phyloP scores from a whole-genome alignment of 2,329 filamentous ascomycete genomes.

The Xylaria sp. region DNA sequence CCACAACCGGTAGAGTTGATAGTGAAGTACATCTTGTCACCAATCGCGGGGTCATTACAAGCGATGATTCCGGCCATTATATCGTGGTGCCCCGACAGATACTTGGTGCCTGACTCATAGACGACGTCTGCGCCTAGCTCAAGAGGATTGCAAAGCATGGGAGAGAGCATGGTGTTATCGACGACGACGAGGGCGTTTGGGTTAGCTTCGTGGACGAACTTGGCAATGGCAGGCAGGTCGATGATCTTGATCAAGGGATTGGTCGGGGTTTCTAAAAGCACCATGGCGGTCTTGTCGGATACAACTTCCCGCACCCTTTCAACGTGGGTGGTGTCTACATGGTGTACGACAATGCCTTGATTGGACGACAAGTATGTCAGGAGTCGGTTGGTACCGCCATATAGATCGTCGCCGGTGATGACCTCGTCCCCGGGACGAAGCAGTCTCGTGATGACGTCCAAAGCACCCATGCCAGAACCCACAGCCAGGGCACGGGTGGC shows the following conservation, averaged over 20 bases:
- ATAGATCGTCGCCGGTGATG: constrained; percentile 95
- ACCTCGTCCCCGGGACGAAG: constrained; percentile 95
- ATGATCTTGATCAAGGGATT: constrained; percentile 99
- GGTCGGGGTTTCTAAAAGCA: constrained; percentile 94
- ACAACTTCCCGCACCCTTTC: constrained; percentile 76
- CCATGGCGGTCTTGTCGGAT: constrained; percentile 88
- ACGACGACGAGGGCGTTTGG: constrained; percentile 85
- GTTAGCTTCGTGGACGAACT: constrained; percentile 80
- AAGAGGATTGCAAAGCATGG: constrained; percentile 91
- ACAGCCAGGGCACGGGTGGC: constrained; percentile 91
- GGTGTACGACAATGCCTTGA: constrained; percentile 91
- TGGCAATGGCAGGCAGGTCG: constrained; percentile 85
- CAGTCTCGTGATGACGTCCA: constrained; percentile 94
- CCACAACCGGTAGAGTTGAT: constrained; percentile 98
- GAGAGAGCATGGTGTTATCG: constrained; percentile 99
- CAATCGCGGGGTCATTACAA: constrained; percentile 82
- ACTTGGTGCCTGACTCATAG: constrained; percentile 98
- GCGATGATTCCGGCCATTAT: constrained; percentile 98
- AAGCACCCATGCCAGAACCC: constrained; percentile 94
- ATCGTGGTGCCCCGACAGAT: constrained; percentile 96
- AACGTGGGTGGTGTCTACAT: constrained; percentile 90
- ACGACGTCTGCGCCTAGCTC: constrained; percentile 95
- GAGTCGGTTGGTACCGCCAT: constrained; percentile 93
- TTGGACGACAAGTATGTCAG: constrained; percentile 92
- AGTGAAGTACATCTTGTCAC: constrained; percentile 92